Base-by-base conservation (phyloP, 345 rosid species). In the Hypericum perforatum region DNA sequence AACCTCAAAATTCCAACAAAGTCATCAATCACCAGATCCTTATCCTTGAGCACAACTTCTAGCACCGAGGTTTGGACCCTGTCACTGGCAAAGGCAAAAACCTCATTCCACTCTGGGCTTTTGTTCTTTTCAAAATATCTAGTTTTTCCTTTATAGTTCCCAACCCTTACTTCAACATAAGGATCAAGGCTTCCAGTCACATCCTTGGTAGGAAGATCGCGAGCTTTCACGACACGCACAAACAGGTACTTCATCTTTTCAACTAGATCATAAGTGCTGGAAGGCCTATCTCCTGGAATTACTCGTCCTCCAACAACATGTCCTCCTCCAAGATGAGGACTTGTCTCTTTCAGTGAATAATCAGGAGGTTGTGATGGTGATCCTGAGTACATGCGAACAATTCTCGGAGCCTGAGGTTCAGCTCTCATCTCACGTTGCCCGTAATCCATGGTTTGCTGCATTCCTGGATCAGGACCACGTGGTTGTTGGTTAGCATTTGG, bases 241-340 rank as follows among this genome's bases (percentile, higher is more conserved):
- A 6, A 66, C 39, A 66, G 64, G 53, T 60, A 66, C 41, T 10
- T 60, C 70, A 66, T 66, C 53, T 66, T 60, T 55, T 66, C 70
- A 60, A 66, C 70, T 43, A 66, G 70, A 60, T 66, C 65, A 43
- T 66, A 66, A 55, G 57, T 66, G 41, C 70, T 44, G 16, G 63
- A 9, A 13, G 54, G 46, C 44, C 70, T 60, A 16, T 60, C 65
- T 45, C 61, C 61, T 43, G 43, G 65, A 42, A 66, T 73, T 16
- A 86, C 82, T 74, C 89, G 70, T 52, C 97, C 97, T 56, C 94
- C 92, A 45, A 77, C 80, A 53, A 77, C 16, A 54, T 60, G 70
- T 11, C 70, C 70, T 14, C 65, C 70, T 44, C 70, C 70, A 38
- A 66, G 70, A 52, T 54, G 60, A 42, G 70, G 70, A 13, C 57